Conservation (phyloP, 208 protist species). For the Acanthamoeba castellanii region DNA sequence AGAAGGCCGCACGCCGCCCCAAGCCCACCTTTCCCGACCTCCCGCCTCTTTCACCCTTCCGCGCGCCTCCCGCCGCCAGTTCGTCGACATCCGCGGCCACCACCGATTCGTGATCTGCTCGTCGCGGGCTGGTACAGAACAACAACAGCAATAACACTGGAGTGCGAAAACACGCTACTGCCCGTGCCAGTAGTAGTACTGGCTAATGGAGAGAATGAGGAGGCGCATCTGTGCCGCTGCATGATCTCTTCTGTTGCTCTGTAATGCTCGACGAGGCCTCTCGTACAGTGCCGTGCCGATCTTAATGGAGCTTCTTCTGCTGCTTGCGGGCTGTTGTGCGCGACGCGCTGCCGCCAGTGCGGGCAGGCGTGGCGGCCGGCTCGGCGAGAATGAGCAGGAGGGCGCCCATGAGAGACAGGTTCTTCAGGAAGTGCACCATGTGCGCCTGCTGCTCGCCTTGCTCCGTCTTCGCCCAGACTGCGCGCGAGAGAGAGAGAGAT, state of each 20-base stretch:
- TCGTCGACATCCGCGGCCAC: too few species aligned
- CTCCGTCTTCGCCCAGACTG: not conserved
- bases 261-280: too few species aligned
- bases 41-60: too few species aligned
- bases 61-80: not conserved
- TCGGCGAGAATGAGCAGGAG: not conserved
- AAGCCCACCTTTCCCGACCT: not conserved
- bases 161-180: too few species aligned
- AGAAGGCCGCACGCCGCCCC: not conserved
- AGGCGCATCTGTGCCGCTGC: too few species aligned
- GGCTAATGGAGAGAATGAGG: too few species aligned
- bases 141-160: too few species aligned
- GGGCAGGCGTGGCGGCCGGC: not conserved
- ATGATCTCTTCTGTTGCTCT: too few species aligned
- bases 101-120: too few species aligned
- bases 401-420: not conserved
- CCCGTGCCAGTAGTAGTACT: too few species aligned
- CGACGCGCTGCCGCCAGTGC: not conserved
- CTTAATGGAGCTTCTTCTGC: not conserved
- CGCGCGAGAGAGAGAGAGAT: not conserved
- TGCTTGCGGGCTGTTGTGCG: not conserved
- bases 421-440: slow-evolving; percentile 19
- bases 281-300: not conserved
- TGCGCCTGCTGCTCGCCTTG: not conserved
- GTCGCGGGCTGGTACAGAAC: too few species aligned